Evolutionary conservation across 345 rosid genomes (phyloP), one percentile per base, ranked within the genome.

Genomic region (Eucalyptus sp.): DNA sequence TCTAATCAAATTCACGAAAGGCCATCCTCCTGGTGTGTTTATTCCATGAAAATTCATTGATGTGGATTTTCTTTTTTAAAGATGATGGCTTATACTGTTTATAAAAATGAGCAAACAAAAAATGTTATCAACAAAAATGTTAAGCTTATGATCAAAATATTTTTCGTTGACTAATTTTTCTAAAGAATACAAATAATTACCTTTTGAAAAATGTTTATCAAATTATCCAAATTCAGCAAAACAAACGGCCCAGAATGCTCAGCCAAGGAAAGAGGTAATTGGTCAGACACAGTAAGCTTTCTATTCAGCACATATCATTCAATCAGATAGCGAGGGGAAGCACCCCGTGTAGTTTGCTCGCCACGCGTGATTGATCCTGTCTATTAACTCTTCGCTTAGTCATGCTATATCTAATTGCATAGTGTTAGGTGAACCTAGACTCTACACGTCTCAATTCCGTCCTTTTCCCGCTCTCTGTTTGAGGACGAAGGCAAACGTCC

Each of bases 161-260:
- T 60, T 27, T 24, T 10, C 0, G 0, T 5, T 13, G 7, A 60
- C 68, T 60, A 60, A 60, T 60, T 60, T 60, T 60, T 60, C 31
- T 27, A 27, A 60, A 27, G 0, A 60, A 27, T 13, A 60, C 68
- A 27, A 60, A 27, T 13, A 60, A 27, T 60, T 12, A 27, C 13
- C 31, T 60, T 60, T 12, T 12, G 31, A 27, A 60, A 1, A 1
- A 1, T 3, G 0, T 60, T 27, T 27, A 1, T 5, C 31, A 60
- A 60, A 60, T 11, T 60, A 60, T 60, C 31, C 68, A 60, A 60
- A 12, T 60, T 27, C 31, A 60, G 31, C 68, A 29, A 60, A 27
- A 60, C 68, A 60, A 60, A 60, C 8, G n/a, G 68, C 31, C 31
- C 31, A 12, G 31, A 12, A 60, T 60, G 68, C 31, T 11, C 3